Percentiles rank a stretch among this genome's conserved stretches.
These are phyloP conservation scores for Trichosanthes cucumerina DNA, from an alignment of 306 rosid species.

Conservation along the genomic window DNA sequence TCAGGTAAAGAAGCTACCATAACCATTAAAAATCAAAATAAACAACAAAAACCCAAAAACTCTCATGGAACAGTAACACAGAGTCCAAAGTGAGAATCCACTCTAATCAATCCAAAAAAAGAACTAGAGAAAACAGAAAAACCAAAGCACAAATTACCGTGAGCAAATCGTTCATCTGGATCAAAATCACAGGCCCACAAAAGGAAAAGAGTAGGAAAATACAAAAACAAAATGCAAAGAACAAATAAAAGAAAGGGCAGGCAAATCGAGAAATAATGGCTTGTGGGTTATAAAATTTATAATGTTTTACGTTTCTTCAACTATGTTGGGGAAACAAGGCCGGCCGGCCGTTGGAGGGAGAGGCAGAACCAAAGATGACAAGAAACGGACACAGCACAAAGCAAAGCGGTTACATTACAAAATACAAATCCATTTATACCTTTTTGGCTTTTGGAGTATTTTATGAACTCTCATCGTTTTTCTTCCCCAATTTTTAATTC, in stretches of 20 bases:
- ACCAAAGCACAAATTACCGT: conserved; percentile 38
- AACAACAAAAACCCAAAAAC: neutral
- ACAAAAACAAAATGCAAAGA: neutral
- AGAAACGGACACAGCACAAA: neutral
- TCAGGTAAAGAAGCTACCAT: neutral
- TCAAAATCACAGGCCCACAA: neutral
- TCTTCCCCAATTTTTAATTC: neutral
- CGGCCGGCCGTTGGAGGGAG: conserved; percentile 23
- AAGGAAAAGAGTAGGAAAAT: neutral
- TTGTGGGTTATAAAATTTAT: neutral
- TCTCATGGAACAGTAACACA: neutral
- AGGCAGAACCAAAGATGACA: conserved; percentile 3
- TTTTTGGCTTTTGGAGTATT: neutral
- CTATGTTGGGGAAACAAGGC: neutral
- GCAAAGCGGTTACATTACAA: neutral
- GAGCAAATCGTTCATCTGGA: conserved; percentile 86
- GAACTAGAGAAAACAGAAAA: neutral
- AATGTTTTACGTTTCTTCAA: conserved; percentile 12
- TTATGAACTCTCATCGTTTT: neutral
- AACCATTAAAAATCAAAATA: neutral
- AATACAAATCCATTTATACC: neutral
- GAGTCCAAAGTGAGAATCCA: conserved; percentile 9
- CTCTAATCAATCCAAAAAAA: conserved; percentile 3
- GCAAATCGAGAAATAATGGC: neutral
- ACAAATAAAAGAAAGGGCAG: neutral